phyloP scores from a whole-genome alignment of 192 early-diverging fungal species.

The Coemansia sp. region DNA sequence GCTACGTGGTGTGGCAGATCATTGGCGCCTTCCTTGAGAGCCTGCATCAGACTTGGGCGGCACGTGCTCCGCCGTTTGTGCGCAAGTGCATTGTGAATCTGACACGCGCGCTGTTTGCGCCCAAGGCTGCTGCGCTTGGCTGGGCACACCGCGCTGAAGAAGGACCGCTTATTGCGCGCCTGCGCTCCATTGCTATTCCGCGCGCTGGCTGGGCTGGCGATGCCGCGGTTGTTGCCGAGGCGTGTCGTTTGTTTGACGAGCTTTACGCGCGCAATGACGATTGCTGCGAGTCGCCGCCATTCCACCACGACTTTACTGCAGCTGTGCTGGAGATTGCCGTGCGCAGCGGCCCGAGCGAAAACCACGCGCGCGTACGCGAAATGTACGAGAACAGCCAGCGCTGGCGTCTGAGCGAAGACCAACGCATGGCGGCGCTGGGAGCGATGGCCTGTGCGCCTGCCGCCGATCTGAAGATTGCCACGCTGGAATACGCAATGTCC shows the following conservation, averaged over 20 bases:
- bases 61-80: conserved; percentile 49
- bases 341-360: conserved; percentile 39
- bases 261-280: conserved; percentile 61
- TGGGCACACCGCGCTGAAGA: conserved; percentile 61
- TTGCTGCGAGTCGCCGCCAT: conserved; percentile 16
- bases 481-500: conserved; percentile 43
- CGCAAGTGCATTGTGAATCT: conserved; percentile 48
- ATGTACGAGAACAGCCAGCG: conserved; percentile 50
- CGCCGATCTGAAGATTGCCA: conserved; percentile 24
- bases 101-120: conserved; percentile 56
- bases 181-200: conserved; percentile 65
- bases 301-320: conserved; percentile 52
- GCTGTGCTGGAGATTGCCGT: conserved; percentile 66
- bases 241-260: conserved; percentile 59
- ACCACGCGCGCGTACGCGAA: conserved; percentile 45
- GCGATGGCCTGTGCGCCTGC: conserved; percentile 58
- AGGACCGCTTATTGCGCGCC: conserved; percentile 57
- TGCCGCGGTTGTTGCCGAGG: conserved; percentile 52
- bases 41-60: conserved; percentile 56
- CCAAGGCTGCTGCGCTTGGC: conserved; percentile 64
- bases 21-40: conserved; percentile 47
- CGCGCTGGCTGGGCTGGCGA: conserved; percentile 65
- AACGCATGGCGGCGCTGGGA: conserved; percentile 60
- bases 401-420: conserved; percentile 56
- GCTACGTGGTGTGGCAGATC: conserved; percentile 64